These are phyloP conservation scores for Fusarium succisae DNA, from an alignment of 2,329 filamentous ascomycete genomes.

Conservation along the genomic window DNA sequence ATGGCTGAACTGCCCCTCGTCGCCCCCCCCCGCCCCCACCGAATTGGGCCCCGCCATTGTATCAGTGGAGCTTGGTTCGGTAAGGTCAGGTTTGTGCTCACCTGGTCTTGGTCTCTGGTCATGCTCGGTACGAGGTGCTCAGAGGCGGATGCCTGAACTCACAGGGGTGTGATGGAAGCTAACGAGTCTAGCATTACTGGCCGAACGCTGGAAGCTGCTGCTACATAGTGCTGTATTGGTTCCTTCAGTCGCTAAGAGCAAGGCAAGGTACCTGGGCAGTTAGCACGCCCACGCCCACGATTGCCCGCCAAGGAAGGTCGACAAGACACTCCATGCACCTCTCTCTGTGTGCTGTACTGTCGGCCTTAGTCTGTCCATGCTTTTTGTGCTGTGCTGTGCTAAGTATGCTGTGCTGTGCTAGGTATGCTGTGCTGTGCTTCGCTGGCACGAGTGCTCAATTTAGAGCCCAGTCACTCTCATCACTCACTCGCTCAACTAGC, in stretches of 20 bases:
- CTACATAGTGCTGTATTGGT: constrained; percentile 34
- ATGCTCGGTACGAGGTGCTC: constrained; percentile 6
- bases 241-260: constrained; percentile 11
- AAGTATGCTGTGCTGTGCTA: not conserved
- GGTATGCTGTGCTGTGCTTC: constrained; percentile 23
- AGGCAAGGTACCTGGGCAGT: not conserved
- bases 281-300: not conserved
- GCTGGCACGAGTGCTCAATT: constrained; percentile 41
- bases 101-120: constrained; percentile 17
- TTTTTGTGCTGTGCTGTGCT: constrained; percentile 2
- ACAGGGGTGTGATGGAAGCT: constrained; percentile 28
- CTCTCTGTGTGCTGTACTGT: not conserved
- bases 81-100: constrained; percentile 14
- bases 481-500: not conserved
- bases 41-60: constrained; percentile 41
- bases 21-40: constrained; percentile 41
- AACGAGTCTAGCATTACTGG: constrained; percentile 21
- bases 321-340: constrained; percentile 11
- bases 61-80: constrained; percentile 24
- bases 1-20: constrained; percentile 27
- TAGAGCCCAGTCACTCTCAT: not conserved
- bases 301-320: constrained; percentile 27
- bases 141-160: constrained; percentile 18
- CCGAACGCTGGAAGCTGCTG: constrained; percentile 27
- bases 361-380: not conserved